Evolutionary conservation across 2,329 filamentous ascomycete genomes (phyloP), one percentile per base, ranked within the genome.

Genomic region (Dactylellina leptospora): DNA sequence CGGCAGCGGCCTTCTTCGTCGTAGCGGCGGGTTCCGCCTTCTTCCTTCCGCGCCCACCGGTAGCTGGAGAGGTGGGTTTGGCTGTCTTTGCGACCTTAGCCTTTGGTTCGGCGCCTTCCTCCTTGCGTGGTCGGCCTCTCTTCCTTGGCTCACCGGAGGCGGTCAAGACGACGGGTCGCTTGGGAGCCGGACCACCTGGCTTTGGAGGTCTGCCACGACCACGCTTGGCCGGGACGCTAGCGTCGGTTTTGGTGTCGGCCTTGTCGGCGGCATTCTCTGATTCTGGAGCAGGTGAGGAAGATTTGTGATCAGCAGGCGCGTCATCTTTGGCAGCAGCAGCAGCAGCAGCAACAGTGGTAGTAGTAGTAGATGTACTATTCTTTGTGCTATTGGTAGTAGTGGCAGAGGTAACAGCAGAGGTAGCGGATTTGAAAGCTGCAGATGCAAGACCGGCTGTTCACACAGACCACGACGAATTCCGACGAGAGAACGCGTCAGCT

Each of bases 181-280:
- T 72, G 9, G 68, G 68, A 23, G 68, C 68, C 4, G 68, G 68
- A 9, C 68, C 68, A 20, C 68, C 68, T 10, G 68, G 68, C 68
- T 72, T 72, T 53, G 68, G 68, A 5, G 68, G 68, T 55, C 68
- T 59, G 33, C 68, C 68, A 13, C 68, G 68, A 53, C 68, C 68
- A 25, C 68, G 59, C 27, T 72, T 72, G 38, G 42, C 59, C 22
- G 68, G 68, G 18, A 59, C 51, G 22, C 44, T 36, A 36, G 66
- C 51, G 16, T 59, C 56, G 20, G 22, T 33, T 22, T 48, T 4
- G 22, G 36, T 45, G 11, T 68, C 47, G 68, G 59, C 33, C 30
- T 71, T 64, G 42, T 72, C 66, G 38, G 51, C 36, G 30, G 48
- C 64, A 25, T 62, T 71, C 18, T 72, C 68, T 64, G 62, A 58